Conservation (phyloP, 2,329 filamentous ascomycete genomes). For the Fusarium ramigenum region DNA sequence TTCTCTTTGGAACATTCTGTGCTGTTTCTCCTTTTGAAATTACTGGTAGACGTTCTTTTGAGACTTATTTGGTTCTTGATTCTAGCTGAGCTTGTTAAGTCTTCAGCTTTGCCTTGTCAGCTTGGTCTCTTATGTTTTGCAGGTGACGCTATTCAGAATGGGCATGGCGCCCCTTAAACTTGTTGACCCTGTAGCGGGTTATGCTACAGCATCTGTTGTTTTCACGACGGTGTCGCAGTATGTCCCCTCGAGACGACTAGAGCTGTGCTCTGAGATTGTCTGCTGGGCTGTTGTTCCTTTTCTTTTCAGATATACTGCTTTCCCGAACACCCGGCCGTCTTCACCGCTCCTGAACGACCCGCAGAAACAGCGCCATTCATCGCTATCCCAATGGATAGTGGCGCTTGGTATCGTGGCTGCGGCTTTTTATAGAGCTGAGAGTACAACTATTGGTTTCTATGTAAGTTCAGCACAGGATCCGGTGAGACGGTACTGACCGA, state of each 20-base stretch:
- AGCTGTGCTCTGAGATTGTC: slow-evolving; percentile 47
- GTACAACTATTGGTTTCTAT: background rate
- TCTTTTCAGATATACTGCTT: slow-evolving; percentile 21
- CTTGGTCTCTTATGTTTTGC: background rate
- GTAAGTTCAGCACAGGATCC: background rate
- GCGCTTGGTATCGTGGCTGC: background rate
- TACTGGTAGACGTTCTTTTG: too few species aligned
- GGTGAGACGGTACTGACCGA: background rate
- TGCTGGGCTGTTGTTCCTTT: slow-evolving; percentile 46
- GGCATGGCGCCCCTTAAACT: background rate
- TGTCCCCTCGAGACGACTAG: slow-evolving; percentile 31
- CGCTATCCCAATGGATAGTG: slow-evolving; percentile 17
- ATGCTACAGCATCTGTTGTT: slow-evolving; percentile 35
- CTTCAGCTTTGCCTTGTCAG: background rate
- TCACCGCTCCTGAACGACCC: background rate
- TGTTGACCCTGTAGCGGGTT: background rate
- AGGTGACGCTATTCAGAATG: background rate
- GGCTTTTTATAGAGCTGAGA: slow-evolving; percentile 33
- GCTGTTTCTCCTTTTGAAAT: background rate
- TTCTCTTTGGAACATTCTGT: background rate
- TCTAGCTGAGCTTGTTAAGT: background rate
- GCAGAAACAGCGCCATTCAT: background rate
- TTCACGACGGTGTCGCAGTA: slow-evolving; percentile 38
- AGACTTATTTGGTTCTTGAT: background rate
- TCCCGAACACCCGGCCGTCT: too few species aligned